Percentiles rank a stretch among this genome's conserved stretches.
Conservation (phyloP, 2,329 filamentous ascomycete species). For the Ophiobolus disseminans region DNA sequence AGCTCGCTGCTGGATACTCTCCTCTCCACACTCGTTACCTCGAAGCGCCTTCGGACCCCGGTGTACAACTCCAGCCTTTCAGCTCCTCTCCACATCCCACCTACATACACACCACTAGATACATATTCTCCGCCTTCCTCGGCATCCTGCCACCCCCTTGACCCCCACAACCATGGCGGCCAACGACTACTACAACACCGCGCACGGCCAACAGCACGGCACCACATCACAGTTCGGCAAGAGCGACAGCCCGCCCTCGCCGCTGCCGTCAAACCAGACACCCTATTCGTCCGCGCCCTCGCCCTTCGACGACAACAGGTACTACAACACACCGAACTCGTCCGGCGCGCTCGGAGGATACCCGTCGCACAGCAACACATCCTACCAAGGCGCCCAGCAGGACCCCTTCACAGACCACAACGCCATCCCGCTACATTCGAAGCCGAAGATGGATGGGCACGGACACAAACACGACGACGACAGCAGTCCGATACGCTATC, state of each 20-base stretch:
- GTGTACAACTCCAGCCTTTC: background rate
- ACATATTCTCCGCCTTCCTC: background rate
- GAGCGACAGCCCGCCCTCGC: slow-evolving; percentile 50
- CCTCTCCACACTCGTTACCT: slow-evolving; percentile 2
- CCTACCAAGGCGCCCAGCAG: slow-evolving; percentile 66
- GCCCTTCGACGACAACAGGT: slow-evolving; percentile 50
- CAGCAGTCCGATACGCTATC: slow-evolving; percentile 46
- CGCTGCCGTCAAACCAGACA: slow-evolving; percentile 34
- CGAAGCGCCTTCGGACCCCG: background rate
- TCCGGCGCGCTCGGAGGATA: slow-evolving; percentile 62
- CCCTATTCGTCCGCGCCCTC: slow-evolving; percentile 41
- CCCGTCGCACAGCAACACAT: slow-evolving; percentile 54
- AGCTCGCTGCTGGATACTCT: too few species aligned
- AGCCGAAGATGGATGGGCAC: slow-evolving; percentile 48
- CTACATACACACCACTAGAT: slow-evolving; percentile 1
- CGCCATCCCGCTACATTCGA: slow-evolving; percentile 56
- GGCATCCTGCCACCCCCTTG: too few species aligned
- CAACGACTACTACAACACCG: slow-evolving; percentile 67
- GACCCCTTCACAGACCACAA: slow-evolving; percentile 59
- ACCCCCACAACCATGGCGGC: slow-evolving; percentile 52
- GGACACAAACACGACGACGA: slow-evolving; percentile 3
- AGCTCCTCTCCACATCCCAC: slow-evolving; percentile 3
- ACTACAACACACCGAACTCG: slow-evolving; percentile 47
- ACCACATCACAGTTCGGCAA: slow-evolving; percentile 41
- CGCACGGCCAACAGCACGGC: slow-evolving; percentile 41